These are phyloP conservation scores for Adansonia madagascariensis DNA, from an alignment of 441 rosid genomes.

Conservation along the genomic window DNA sequence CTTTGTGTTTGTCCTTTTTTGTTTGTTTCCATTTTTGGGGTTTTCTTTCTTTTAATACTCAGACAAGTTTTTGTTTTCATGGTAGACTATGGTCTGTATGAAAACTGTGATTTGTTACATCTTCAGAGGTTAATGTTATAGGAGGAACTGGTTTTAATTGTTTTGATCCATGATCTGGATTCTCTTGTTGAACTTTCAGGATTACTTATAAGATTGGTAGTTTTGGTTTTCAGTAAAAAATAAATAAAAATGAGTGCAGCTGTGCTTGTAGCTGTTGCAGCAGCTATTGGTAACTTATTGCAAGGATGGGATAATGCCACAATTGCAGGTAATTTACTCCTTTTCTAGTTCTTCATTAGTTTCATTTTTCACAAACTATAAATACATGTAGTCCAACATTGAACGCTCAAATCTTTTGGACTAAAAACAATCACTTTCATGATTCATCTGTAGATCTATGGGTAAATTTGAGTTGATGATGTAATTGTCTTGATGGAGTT, in stretches of 20 bases:
- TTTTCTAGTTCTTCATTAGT: not conserved
- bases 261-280: constrained; percentile 88
- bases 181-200: constrained; percentile 28
- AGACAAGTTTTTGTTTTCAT: constrained; percentile 15
- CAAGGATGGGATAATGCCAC: constrained; percentile 99
- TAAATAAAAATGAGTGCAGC: constrained; percentile 67
- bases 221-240: constrained; percentile 31
- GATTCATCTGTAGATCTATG: not conserved
- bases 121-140: not conserved
- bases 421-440: not conserved
- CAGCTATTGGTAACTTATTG: constrained; percentile 88
- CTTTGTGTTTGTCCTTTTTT: constrained; percentile 2
- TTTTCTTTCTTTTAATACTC: constrained; percentile 7
- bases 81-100: constrained; percentile 24
- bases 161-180: constrained; percentile 32
- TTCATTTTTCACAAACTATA: not conserved
- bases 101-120: constrained; percentile 25
- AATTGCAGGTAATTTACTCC: constrained; percentile 70
- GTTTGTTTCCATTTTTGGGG: constrained; percentile 19
- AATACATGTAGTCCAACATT: constrained; percentile 5
- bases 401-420: not conserved
- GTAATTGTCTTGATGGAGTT: constrained; percentile 18
- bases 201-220: constrained; percentile 26
- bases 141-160: not conserved
- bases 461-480: not conserved